Percentiles rank a stretch among this genome's conserved stretches.
These are phyloP conservation scores for Ostreobium quekettii DNA, from an alignment of 139 green algal genomes.

Conservation along the genomic window DNA sequence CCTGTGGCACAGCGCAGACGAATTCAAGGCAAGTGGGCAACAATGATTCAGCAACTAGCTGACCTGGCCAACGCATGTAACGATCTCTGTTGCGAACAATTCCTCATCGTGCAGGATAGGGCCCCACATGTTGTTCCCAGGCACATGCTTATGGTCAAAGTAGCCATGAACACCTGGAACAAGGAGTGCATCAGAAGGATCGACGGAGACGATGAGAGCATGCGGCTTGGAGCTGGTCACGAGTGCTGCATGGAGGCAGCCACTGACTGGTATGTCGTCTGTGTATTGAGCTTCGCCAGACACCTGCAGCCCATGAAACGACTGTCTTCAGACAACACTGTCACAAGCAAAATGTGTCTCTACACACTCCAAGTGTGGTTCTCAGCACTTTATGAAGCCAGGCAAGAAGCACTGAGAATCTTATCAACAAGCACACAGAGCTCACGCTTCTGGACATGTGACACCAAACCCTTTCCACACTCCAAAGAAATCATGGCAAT, in stretches of 20 bases:
- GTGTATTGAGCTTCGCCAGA: conserved; percentile 81
- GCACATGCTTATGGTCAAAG: conserved; percentile 66
- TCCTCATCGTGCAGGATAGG: conserved; percentile 80
- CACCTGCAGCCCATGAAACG: no score
- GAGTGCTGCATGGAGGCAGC: conserved; percentile 65
- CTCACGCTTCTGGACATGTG: no score
- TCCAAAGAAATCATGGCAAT: no score
- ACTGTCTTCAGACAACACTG: no score
- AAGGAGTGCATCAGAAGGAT: conserved; percentile 47
- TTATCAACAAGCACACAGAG: no score
- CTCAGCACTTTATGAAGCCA: no score
- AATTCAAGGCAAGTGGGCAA: background rate
- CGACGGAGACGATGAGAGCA: conserved; percentile 58
- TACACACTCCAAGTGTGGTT: no score
- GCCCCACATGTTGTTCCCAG: conserved; percentile 77
- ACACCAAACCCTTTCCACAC: no score
- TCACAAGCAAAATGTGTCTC: no score
- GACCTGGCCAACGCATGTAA: conserved; percentile 81
- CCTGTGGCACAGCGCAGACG: background rate
- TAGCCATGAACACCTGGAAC: conserved; percentile 55
- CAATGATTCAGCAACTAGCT: background rate
- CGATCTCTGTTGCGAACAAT: conserved; percentile 71
- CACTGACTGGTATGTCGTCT: conserved; percentile 74
- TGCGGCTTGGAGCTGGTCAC: conserved; percentile 72
- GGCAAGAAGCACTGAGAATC: no score